Evolutionary conservation across 257 asterid species (phyloP).

Genomic region (Gentiana macrophylla): DNA sequence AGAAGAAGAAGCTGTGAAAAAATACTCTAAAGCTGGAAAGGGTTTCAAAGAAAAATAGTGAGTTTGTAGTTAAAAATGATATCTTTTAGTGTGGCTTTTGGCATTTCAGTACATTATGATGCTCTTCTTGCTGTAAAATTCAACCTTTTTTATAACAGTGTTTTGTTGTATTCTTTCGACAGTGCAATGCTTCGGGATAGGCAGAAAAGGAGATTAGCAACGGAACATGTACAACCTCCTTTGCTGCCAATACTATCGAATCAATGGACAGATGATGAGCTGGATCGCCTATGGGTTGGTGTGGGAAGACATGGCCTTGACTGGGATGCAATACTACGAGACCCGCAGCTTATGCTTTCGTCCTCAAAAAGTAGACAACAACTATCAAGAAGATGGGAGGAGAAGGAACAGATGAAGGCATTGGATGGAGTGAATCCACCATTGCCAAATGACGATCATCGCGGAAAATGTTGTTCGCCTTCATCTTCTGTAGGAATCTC

Average conservation of each 20-base stretch:
- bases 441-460: slow-evolving; percentile 29
- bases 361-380: slow-evolving; percentile 63
- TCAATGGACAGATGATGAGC: slow-evolving; percentile 92
- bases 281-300: slow-evolving; percentile 93
- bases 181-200: slow-evolving; percentile 43
- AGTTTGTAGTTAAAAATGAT: no score
- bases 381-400: slow-evolving; percentile 78
- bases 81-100: not conserved
- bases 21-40: no score
- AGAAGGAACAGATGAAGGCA: slow-evolving; percentile 62
- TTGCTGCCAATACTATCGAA: no score
- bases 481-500: slow-evolving; percentile 51
- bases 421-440: slow-evolving; percentile 44
- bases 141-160: no score
- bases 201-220: not conserved
- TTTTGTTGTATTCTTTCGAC: no score
- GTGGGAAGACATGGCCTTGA: slow-evolving; percentile 88
- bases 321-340: slow-evolving; percentile 83
- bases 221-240: no score
- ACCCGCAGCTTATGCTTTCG: slow-evolving; percentile 70
- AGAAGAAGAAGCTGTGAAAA: no score
- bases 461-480: slow-evolving; percentile 22
- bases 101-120: slow-evolving; percentile 17
- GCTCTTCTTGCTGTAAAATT: no score
- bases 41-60: no score